Base-by-base conservation (phyloP, 1,284 basidiomycete species). In the Meira miltonrushii region DNA sequence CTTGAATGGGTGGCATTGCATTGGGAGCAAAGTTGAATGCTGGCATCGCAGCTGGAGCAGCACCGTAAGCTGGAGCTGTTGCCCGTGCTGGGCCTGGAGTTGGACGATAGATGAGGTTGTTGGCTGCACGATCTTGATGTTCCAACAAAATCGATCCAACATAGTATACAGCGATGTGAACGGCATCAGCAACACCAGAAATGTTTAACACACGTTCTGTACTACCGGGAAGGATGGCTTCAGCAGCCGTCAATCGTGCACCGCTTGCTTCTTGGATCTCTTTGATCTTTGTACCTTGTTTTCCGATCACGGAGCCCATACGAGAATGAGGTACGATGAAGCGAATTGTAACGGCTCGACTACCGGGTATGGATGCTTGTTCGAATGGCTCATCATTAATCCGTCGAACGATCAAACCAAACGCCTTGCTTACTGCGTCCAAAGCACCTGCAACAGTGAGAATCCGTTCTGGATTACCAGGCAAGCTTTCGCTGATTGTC, bases 311-410 rank as follows among this genome's bases (percentile, higher is more conserved):
- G 39, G 92, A 95, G 39, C 95, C 95, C 95, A 99, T 99, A 61
- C 94, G 88, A 15, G 92, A 94, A 81, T 98, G 96, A 68, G 95
- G 95, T 55, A 99, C 94, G 86, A 98, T 97, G 60, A 71, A 79
- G 80, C 97, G 95, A 83, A 99, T 97, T 25, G 95, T 98, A 58
- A 97, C 94, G 23, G 95, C 93, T 60, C 94, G 86, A 72, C 92
- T 95, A 58, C 95, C 95, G 46, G 95, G 95, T 6, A 98, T 89
- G 28, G 95, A 98, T 10, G 95, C 90, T 57, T 91, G 88, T 76
- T 97, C 94, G 79, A 94, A 97, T 0, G 95, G 94, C 79, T 99
- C 95, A 79, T 98, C 95, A 79, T 98, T 99, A 81, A 99, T 97
- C 69, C 94, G 86, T 63, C 95, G 89, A 13, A 99, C 95, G 69